phyloP scores from a whole-genome alignment of 2,329 filamentous ascomycete genomes.

The Chaetomium olivaceum region DNA sequence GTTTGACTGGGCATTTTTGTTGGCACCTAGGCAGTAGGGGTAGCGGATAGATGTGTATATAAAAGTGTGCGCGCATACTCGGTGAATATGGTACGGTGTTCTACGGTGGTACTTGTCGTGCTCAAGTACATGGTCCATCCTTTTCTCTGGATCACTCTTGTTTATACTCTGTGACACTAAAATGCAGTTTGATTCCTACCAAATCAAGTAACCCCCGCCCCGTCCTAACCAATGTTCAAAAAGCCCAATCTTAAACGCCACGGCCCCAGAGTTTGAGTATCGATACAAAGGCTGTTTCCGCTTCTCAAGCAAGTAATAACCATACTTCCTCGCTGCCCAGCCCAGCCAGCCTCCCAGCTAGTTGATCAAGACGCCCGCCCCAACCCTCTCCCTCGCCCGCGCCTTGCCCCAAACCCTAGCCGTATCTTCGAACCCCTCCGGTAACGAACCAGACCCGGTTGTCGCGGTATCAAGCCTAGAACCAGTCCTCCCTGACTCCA shows the following conservation, averaged over 20 bases:
- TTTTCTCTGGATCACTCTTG: not conserved
- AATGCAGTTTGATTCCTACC: not conserved
- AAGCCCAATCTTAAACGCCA: not conserved
- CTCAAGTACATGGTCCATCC: not conserved
- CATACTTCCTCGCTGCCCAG: not conserved
- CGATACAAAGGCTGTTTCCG: slow-evolving; percentile 5
- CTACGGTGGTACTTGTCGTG: not conserved
- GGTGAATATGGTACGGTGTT: not conserved
- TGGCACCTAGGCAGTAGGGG: not conserved
- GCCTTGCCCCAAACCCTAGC: not conserved
- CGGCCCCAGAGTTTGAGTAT: not conserved
- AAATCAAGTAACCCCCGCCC: not conserved
- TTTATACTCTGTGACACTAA: not conserved
- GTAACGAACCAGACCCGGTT: not conserved
- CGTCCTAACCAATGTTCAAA: slow-evolving; percentile 7
- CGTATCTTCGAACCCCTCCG: not conserved
- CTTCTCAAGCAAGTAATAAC: not conserved
- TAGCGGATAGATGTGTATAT: not conserved
- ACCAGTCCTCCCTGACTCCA: not conserved
- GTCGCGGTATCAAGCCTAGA: not conserved
- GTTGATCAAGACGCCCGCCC: not conserved
- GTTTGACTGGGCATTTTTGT: not conserved
- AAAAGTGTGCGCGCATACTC: not conserved
- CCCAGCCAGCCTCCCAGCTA: not conserved
- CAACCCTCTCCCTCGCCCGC: not conserved